phyloP scores from a whole-genome alignment of 306 rosid genomes.

The Delonix regia region DNA sequence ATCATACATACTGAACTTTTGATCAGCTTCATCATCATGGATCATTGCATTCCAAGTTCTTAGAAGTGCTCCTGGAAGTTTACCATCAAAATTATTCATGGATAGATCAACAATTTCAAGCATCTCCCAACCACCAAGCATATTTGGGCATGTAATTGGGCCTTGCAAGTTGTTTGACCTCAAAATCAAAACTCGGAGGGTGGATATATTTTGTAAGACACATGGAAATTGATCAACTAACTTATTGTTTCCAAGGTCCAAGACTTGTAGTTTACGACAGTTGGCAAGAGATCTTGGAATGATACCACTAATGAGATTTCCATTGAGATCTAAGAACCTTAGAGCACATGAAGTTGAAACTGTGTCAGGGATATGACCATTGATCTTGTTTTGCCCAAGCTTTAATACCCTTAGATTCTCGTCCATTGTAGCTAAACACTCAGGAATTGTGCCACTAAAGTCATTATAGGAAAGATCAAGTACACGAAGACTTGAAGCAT shows the following conservation, averaged over 20 bases:
- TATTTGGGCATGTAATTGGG: neutral
- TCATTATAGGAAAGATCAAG: slow-evolving; percentile 41
- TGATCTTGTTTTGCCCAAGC: slow-evolving; percentile 16
- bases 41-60: too few species aligned
- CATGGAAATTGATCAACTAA: neutral
- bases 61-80: too few species aligned
- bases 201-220: neutral
- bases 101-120: too few species aligned
- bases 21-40: too few species aligned
- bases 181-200: neutral
- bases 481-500: slow-evolving; percentile 2
- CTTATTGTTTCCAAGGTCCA: neutral
- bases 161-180: neutral
- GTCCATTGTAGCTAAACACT: slow-evolving; percentile 4
- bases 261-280: neutral
- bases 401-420: neutral
- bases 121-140: neutral
- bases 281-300: too few species aligned
- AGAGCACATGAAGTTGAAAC: too few species aligned
- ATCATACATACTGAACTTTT: too few species aligned
- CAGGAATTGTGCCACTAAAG: slow-evolving; percentile 23
- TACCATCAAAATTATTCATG: too few species aligned
- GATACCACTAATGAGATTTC: too few species aligned
- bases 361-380: neutral
- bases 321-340: too few species aligned